Evolutionary conservation across 2,329 filamentous ascomycete genomes (phyloP).

Genomic region (Aulographum hederae): DNA sequence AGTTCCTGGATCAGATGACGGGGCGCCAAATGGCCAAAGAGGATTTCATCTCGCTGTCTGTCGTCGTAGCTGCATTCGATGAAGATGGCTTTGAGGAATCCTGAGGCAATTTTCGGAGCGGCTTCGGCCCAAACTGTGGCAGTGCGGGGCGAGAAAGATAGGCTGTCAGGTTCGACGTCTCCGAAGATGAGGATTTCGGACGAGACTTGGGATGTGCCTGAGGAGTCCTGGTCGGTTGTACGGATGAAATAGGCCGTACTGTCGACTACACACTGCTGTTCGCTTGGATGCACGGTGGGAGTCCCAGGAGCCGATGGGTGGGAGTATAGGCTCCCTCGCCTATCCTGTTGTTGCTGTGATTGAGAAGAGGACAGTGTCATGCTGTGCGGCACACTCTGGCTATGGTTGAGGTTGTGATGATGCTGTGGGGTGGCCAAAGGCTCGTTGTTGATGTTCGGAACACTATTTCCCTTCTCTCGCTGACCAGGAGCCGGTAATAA

Average conservation of each 20-base stretch:
- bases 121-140: slow-evolving; percentile 73
- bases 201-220: slow-evolving; percentile 5
- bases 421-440: not conserved
- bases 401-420: not conserved
- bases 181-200: slow-evolving; percentile 80
- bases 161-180: slow-evolving; percentile 80
- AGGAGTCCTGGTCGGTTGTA: not conserved
- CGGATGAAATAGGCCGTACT: slow-evolving; percentile 90
- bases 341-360: no score
- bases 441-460: not conserved
- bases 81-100: slow-evolving; percentile 62
- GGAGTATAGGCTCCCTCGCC: slow-evolving; percentile 3
- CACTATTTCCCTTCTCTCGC: not conserved
- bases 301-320: slow-evolving; percentile 6
- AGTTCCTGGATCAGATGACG: slow-evolving; percentile 69
- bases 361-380: no score
- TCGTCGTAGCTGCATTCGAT: slow-evolving; percentile 94
- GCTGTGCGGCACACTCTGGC: not conserved
- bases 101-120: slow-evolving; percentile 61
- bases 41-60: slow-evolving; percentile 51
- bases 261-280: slow-evolving; percentile 42
- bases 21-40: slow-evolving; percentile 83
- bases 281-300: slow-evolving; percentile 1
- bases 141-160: slow-evolving; percentile 70
- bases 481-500: not conserved